phyloP scores from a whole-genome alignment of 129 eudicot genomes.

The Rutidosis leptorrhynchoides region DNA sequence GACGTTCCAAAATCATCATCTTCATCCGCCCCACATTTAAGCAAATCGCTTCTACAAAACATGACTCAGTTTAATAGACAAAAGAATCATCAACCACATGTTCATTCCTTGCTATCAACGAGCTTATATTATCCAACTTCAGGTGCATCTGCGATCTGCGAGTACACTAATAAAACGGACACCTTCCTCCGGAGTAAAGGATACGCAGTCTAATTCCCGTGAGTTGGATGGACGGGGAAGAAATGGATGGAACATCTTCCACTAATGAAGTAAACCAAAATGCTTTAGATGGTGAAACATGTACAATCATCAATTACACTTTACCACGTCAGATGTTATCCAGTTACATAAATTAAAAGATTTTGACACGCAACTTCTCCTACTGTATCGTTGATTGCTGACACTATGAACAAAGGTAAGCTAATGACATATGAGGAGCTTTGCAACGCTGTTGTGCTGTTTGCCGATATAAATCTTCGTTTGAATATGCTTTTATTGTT shows the following conservation, averaged over 20 bases:
- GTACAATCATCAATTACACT: slow-evolving; percentile 45
- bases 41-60: slow-evolving; percentile 48
- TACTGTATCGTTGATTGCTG: slow-evolving; percentile 70
- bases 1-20: slow-evolving; percentile 49
- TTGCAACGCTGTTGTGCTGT: slow-evolving; percentile 50
- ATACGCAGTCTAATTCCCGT: slow-evolving; percentile 44
- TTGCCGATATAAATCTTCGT: slow-evolving; percentile 58
- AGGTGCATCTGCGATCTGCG: slow-evolving; percentile 48
- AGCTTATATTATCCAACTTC: too few relatives aligned
- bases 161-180: slow-evolving; percentile 66
- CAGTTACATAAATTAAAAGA: not conserved
- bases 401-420: slow-evolving; percentile 85
- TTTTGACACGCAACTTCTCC: slow-evolving; percentile 7
- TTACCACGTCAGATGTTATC: slow-evolving; percentile 61
- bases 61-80: slow-evolving; percentile 36
- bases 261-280: slow-evolving; percentile 51
- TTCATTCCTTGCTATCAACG: slow-evolving; percentile 49
- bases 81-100: slow-evolving; percentile 39
- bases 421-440: slow-evolving; percentile 93
- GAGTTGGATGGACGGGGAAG: slow-evolving; percentile 51
- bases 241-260: slow-evolving; percentile 51
- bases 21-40: slow-evolving; percentile 43
- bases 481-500: not conserved
- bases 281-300: slow-evolving; percentile 59
- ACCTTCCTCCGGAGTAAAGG: slow-evolving; percentile 61